A percentile compares a stretch with the other conserved stretches of the same genome.
Evolutionary conservation across 2,329 filamentous ascomycete species (phyloP).

Genomic region (Epichloe bromicola): DNA sequence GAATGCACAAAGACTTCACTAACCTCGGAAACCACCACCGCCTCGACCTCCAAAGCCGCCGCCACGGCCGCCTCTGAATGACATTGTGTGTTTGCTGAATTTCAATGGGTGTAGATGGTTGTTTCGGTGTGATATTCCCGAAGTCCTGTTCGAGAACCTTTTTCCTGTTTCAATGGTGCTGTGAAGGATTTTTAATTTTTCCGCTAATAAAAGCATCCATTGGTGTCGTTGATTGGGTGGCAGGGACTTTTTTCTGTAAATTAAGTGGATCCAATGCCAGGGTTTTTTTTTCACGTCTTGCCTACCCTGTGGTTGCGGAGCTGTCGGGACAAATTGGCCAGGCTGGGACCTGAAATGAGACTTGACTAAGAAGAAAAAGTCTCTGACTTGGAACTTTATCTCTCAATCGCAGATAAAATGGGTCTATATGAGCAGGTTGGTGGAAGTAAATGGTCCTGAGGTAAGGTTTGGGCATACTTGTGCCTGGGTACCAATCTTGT

Average conservation of each 20-base stretch:
- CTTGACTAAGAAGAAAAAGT: too few relatives aligned
- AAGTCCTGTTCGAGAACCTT: constrained; percentile 5
- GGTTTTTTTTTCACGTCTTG: neutral
- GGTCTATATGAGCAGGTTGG: too few relatives aligned
- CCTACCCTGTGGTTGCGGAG: neutral
- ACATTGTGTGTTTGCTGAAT: constrained; percentile 7
- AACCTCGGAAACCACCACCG: constrained; percentile 10
- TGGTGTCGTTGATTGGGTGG: constrained; percentile 1
- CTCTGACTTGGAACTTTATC: too few relatives aligned
- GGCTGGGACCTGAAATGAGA: too few relatives aligned
- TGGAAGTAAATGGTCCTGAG: too few relatives aligned
- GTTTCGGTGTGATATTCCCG: neutral
- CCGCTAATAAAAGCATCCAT: constrained; percentile 1
- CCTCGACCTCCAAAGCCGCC: constrained; percentile 10
- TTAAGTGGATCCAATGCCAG: too few relatives aligned
- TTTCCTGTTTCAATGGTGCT: constrained; percentile 4
- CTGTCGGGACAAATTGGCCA: too few relatives aligned
- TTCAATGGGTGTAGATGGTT: neutral
- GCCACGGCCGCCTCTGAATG: constrained; percentile 11
- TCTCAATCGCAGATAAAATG: too few relatives aligned
- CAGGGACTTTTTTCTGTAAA: neutral
- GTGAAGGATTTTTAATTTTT: constrained; percentile 5
- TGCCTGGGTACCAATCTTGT: too few relatives aligned
- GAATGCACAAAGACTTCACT: neutral
- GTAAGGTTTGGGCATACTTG: too few relatives aligned